Evolutionary conservation across 805 yeast species (phyloP), one percentile per base, ranked within the genome.

Genomic region (Wickerhamomyces chambardii): DNA sequence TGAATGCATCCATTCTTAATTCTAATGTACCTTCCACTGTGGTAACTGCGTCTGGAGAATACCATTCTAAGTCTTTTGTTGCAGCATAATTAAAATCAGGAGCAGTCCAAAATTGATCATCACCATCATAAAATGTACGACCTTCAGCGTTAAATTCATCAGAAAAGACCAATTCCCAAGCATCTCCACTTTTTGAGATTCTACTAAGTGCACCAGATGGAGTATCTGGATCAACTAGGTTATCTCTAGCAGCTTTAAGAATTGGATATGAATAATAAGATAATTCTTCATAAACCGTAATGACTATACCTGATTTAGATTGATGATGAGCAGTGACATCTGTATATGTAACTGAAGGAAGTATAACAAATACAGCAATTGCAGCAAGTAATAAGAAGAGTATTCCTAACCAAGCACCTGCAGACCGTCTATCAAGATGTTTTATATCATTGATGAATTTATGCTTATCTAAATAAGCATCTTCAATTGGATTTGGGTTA

Each of bases 401-500:
- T 26, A 87, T 46, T 17, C 86, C 85, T 14, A 71, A 29, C 29
- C 79, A 53, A 3, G 86, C 89, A 38, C 73, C 69, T 8, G 67
- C 48, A 0, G 87, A 75, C 45, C 77, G 64, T 48, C 56, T 70
- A 54, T 80, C 87, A 74, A 81, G 66, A 47, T 69, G 53, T 57
- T 75, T 81, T 43, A 83, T 56, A 58, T 83, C 92, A 36, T 75
- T 51, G 39, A 62, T 47, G 48, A 83, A 75, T 46, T 86, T 63
- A 52, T 78, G 73, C 42, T 75, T 80, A 47, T 86, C 95, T 50
- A 80, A 76, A 40, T 78, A 75, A 16, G 95, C 95, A 55, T 92
- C 98, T 31, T 78, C 84, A 27, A 87, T 80, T 9, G 96, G 96
- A 57, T 90, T 96, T 2, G 97, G 97, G 59, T 90, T 92, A 59